phyloP scores from a whole-genome alignment of 192 early-diverging fungal species.

The Coemansia sp. region DNA sequence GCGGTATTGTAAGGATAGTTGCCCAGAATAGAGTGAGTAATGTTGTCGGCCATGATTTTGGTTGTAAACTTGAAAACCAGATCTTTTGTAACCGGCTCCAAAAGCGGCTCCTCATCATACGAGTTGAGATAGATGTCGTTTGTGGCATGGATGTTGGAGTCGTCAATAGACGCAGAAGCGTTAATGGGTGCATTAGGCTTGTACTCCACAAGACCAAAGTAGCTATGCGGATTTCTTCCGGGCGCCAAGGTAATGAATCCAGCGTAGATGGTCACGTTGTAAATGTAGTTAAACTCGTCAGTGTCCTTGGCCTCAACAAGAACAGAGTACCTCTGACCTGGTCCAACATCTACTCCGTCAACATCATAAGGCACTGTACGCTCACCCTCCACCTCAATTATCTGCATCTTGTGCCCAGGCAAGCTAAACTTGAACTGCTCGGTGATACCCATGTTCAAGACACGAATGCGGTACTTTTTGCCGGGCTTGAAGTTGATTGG shows the following conservation, averaged over 20 bases:
- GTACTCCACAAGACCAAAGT: slow-evolving; percentile 13
- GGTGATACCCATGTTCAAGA: slow-evolving; percentile 16
- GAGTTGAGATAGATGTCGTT: slow-evolving; percentile 1
- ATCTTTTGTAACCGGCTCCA: slow-evolving; percentile 2
- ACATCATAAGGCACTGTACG: slow-evolving; percentile 3
- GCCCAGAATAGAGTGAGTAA: background rate
- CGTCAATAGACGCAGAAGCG: background rate
- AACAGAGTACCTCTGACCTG: slow-evolving; percentile 25
- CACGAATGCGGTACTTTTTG: slow-evolving; percentile 18
- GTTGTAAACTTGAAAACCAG: background rate
- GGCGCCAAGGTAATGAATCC: background rate
- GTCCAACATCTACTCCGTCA: slow-evolving; percentile 5
- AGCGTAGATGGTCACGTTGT: slow-evolving; percentile 7
- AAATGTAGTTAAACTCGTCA: slow-evolving; percentile 20
- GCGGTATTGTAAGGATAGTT: slow-evolving; percentile 3
- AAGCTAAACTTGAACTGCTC: slow-evolving; percentile 18
- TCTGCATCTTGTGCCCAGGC: slow-evolving; percentile 14
- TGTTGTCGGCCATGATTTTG: background rate
- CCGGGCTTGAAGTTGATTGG: slow-evolving; percentile 8
- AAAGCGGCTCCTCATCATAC: slow-evolving; percentile 1
- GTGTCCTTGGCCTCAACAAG: slow-evolving; percentile 14
- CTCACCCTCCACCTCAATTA: slow-evolving; percentile 15
- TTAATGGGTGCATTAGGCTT: background rate
- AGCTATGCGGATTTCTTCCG: slow-evolving; percentile 8
- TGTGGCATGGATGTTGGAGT: background rate